These are phyloP conservation scores for Tulasnella sp. DNA, from an alignment of 768 basidiomycete genomes.

Conservation along the genomic window DNA sequence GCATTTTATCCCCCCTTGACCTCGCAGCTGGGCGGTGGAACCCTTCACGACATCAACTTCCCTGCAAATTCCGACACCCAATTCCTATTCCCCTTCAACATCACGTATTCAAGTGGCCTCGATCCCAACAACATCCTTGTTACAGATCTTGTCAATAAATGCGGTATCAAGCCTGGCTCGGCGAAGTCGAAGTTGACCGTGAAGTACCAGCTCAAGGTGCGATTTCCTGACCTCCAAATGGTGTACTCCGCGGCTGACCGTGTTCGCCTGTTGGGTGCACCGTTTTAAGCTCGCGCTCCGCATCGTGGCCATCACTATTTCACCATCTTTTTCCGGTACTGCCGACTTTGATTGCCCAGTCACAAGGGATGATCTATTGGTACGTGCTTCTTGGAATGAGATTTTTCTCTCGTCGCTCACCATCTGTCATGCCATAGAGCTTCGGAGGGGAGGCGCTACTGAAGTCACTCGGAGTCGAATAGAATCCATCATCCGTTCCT, in stretches of 20 bases:
- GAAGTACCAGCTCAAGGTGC: slow-evolving; percentile 62
- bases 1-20: slow-evolving; percentile 65
- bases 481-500: background rate
- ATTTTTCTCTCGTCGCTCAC: background rate
- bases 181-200: slow-evolving; percentile 52
- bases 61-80: slow-evolving; percentile 54
- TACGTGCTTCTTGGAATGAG: slow-evolving; percentile 31
- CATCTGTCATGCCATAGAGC: background rate
- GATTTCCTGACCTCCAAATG: background rate
- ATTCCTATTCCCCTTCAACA: slow-evolving; percentile 71
- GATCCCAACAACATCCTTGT: slow-evolving; percentile 57
- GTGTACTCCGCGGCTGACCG: background rate
- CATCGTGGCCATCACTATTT: slow-evolving; percentile 61
- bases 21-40: slow-evolving; percentile 63
- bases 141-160: slow-evolving; percentile 59
- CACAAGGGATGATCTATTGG: slow-evolving; percentile 38
- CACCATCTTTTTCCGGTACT: slow-evolving; percentile 59
- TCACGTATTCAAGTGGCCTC: slow-evolving; percentile 54
- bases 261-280: background rate
- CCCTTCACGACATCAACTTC: slow-evolving; percentile 44
- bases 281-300: slow-evolving; percentile 55
- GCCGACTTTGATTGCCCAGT: slow-evolving; percentile 67
- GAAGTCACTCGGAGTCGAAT: slow-evolving; percentile 14
- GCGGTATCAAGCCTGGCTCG: slow-evolving; percentile 49
- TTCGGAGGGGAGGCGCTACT: slow-evolving; percentile 2